These are phyloP conservation scores for Nigrospora sphaerica DNA, from an alignment of 2,329 filamentous ascomycete genomes.

Conservation along the genomic window DNA sequence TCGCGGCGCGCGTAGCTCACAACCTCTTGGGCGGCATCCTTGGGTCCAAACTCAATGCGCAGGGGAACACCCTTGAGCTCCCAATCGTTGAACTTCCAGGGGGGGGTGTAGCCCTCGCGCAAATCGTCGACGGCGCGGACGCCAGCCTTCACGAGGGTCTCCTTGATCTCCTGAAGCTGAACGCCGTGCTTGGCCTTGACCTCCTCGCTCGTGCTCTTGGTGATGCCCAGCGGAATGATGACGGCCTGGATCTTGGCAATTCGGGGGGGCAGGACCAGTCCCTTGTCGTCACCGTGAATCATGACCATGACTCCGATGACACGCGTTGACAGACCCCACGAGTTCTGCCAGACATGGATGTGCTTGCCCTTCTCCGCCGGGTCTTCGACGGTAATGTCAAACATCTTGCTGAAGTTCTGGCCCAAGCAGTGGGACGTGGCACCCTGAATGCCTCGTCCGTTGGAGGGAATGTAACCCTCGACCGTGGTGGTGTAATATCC, in stretches of 20 bases:
- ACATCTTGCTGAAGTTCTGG: slow-evolving; percentile 99
- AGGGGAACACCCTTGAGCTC: slow-evolving; percentile 94
- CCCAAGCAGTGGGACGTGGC: slow-evolving; percentile 89
- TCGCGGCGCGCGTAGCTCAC: slow-evolving; percentile 85
- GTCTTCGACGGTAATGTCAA: slow-evolving; percentile 94
- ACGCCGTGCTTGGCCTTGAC: slow-evolving; percentile 70
- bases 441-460: slow-evolving; percentile 93
- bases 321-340: slow-evolving; percentile 95
- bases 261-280: slow-evolving; percentile 84
- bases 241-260: slow-evolving; percentile 82
- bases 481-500: slow-evolving; percentile 95
- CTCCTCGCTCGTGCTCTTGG: slow-evolving; percentile 75
- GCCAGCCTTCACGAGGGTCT: slow-evolving; percentile 62
- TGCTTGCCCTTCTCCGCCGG: slow-evolving; percentile 73
- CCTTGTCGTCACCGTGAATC: slow-evolving; percentile 94
- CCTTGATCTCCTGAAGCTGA: slow-evolving; percentile 65
- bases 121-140: slow-evolving; percentile 76
- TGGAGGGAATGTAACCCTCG: slow-evolving; percentile 93
- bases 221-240: slow-evolving; percentile 88
- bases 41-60: slow-evolving; percentile 90
- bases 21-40: slow-evolving; percentile 79
- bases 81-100: slow-evolving; percentile 99
- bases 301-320: slow-evolving; percentile 99
- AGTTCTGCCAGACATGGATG: slow-evolving; percentile 95
- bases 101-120: slow-evolving; percentile 86